Base-by-base conservation (phyloP, 2,329 filamentous ascomycete species). In the Colletotrichum salicis region DNA sequence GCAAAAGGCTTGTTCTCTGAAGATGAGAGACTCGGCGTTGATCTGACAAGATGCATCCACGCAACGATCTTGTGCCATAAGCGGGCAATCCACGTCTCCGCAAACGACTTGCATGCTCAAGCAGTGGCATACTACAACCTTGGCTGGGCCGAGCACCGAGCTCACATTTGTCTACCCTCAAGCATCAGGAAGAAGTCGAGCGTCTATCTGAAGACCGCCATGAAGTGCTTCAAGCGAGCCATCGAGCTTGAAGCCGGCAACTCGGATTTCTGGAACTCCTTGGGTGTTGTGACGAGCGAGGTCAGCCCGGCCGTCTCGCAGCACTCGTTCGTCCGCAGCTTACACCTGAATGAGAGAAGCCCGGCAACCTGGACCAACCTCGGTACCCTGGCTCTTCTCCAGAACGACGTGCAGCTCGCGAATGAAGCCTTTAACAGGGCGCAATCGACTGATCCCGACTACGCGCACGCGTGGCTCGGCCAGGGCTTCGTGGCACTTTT, bases 81-180 rank as follows among this genome's bases (percentile, higher is more conserved):
- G 80, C 90, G 94, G 74, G 95, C 95, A 8, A 91, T 98, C 15
- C 84, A 93, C 75, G 88, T 91, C 51, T 92, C 92, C 19, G 84
- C 90, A 1, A 85, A 91, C 70, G 95, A 99, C 78, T 80, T 90
- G 8, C 94, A 98, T 79, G 95, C 96, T 4, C 95, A 97, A 81
- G 94, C 96, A 1, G 94, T 98, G n/a, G 94, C 95, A 0, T 96
- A 96, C 88, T 99, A 97, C 82, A 99, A 99, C 77, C 86, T 99
- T 22, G 96, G 96, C 54, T 98, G 95, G 94, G 93, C 94, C 1
- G 96, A 99, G 80, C 91, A 96, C 79, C 90, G 92, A 56, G 93
- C 95, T 0, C 94, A 97, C 78, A 84, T 86, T 12, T 94, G 90
- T 77, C 84, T 94, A 24, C 88, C 87, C 45, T 79, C 80, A 1